Conservation (phyloP, 441 rosid genomes). For the Pelargonium citronellum region DNA sequence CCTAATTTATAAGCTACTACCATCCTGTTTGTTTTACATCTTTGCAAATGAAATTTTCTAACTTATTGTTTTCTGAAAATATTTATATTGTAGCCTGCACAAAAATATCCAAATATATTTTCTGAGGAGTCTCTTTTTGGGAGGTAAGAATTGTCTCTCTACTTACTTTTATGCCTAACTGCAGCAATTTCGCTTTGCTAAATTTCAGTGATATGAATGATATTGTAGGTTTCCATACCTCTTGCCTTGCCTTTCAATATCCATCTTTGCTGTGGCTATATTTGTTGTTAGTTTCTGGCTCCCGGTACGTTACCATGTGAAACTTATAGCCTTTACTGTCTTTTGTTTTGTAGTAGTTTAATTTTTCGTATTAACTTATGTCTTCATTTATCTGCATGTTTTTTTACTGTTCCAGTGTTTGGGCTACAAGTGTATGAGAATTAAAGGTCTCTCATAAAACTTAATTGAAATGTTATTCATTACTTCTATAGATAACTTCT, state of each 20-base stretch:
- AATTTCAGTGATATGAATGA: conserved; percentile 14
- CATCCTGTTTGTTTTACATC: neutral
- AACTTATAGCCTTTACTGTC: neutral
- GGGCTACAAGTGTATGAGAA: too few species aligned
- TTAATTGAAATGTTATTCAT: too few species aligned
- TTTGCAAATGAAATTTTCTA: neutral
- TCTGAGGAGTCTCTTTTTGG: conserved; percentile 33
- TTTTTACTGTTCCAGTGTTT: too few species aligned
- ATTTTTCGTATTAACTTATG: neutral
- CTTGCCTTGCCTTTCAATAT: conserved; percentile 45
- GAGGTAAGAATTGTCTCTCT: conserved; percentile 23
- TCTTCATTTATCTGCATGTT: too few species aligned
- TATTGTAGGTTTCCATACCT: conserved; percentile 46
- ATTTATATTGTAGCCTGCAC: conserved; percentile 30
- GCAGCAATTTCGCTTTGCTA: conserved; percentile 10
- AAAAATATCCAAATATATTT: conserved; percentile 32
- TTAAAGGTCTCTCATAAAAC: too few species aligned
- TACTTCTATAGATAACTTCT: too few species aligned
- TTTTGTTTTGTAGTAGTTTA: neutral
- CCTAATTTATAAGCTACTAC: neutral
- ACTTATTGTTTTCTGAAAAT: neutral
- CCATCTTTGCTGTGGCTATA: conserved; percentile 36
- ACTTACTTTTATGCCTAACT: neutral
- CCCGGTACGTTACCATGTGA: conserved; percentile 1
- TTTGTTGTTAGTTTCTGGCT: conserved; percentile 16